Base-by-base conservation (phyloP, 345 rosid species). In the Eucalyptus camaldulensis region DNA sequence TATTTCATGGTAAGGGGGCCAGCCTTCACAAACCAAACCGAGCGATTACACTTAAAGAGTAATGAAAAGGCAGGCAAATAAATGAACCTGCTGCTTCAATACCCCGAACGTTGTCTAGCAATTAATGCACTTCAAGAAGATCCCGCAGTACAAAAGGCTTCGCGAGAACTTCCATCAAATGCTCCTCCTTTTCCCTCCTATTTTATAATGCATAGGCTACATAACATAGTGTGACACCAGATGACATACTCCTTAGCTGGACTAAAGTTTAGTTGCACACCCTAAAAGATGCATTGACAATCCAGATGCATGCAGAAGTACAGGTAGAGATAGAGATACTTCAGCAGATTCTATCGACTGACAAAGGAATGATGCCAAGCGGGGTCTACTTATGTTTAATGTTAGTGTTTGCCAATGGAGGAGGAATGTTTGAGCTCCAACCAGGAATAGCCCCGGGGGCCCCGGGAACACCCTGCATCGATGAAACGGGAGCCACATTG, bases 381-480 rank as follows among this genome's bases (percentile, higher is more conserved):
- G 5, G 60, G 60, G 19, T 72, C 37, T 72, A 88, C 54, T 88
- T 50, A 40, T 88, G 86, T 88, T 88, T 69, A 88, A 50, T 31
- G 72, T 88, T 88, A 22, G 85, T 50, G 25, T 86, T 89, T 7
- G 89, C 49, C 53, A 90, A 88, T 4, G 91, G 86, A 25, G 62
- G 91, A 50, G 92, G 88, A 45, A 85, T 65, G 50, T 58, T 86
- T 51, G 69, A 86, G 85, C 91, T 92, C 92, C 92, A 83, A 13
- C 89, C 69, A 13, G 91, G 92, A 87, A 92, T 29, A 31, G 88
- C 45, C 40, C 88, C 51, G 2, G 53, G 27, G 49, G 62, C 16
- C 80, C 72, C 53, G 16, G 90, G 85, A 47, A 88, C n/a, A 60
- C 86, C 89, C 86, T 60, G 92, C 90, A 90, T 31, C 14, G 89